phyloP scores from a whole-genome alignment of 371 early-diverging fungal species.

The Lichtheimia hyalospora region DNA sequence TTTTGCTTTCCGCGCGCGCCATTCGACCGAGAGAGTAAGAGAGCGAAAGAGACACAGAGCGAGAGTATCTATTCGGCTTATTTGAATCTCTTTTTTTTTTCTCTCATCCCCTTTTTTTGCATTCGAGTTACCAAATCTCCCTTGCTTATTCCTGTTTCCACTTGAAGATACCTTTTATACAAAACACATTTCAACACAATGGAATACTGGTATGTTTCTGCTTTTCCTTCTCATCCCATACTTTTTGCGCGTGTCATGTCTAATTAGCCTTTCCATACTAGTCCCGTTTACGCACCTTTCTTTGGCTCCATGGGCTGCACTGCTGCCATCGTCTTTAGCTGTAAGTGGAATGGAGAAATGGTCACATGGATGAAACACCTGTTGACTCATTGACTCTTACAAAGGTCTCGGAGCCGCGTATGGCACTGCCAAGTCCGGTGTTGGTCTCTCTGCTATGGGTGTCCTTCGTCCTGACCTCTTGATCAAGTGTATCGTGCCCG shows the following conservation, averaged over 20 bases:
- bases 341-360: slow-evolving; percentile 61
- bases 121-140: neutral
- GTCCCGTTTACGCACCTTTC: slow-evolving; percentile 96
- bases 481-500: slow-evolving; percentile 89
- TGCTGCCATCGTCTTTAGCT: slow-evolving; percentile 92
- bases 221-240: neutral
- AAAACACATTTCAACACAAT: neutral
- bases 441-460: slow-evolving; percentile 94
- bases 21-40: too few relatives aligned
- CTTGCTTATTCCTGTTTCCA: neutral
- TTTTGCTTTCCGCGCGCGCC: too few relatives aligned
- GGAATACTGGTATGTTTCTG: slow-evolving; percentile 14
- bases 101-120: neutral
- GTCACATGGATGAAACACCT: neutral
- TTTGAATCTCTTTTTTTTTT: neutral
- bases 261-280: slow-evolving; percentile 25
- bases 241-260: neutral
- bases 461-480: slow-evolving; percentile 93
- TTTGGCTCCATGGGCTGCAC: slow-evolving; percentile 96
- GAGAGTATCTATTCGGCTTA: too few relatives aligned
- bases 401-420: slow-evolving; percentile 92
- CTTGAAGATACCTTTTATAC: neutral
- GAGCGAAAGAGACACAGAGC: too few relatives aligned
- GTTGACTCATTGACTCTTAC: neutral
- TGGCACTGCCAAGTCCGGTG: slow-evolving; percentile 96